Evolutionary conservation across 2,329 filamentous ascomycete genomes (phyloP).

Genomic region (Diaporthe batatas): DNA sequence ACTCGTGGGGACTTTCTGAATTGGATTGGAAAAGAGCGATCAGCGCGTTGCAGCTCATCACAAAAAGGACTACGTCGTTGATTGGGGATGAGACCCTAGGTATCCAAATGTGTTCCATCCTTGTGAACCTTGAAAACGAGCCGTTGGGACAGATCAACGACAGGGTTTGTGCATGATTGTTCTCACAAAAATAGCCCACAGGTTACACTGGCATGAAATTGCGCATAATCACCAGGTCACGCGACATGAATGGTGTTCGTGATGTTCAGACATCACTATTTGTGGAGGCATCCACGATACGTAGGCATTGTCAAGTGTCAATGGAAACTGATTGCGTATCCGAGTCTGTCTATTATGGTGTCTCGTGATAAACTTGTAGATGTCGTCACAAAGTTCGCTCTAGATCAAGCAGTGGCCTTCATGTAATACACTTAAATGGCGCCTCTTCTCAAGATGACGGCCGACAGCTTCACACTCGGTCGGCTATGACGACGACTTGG

Average conservation of each 20-base stretch:
- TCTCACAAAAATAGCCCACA: background rate
- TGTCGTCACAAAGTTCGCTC: background rate
- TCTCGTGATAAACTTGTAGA: background rate
- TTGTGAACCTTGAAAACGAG: background rate
- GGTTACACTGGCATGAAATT: background rate
- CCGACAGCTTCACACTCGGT: background rate
- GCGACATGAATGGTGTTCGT: background rate
- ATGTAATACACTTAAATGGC: no score
- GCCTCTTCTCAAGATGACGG: background rate
- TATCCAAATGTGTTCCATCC: background rate
- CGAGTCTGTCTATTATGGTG: conserved; percentile 9
- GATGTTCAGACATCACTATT: no score
- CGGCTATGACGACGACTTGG: conserved; percentile 43
- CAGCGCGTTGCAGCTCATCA: background rate
- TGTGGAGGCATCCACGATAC: background rate
- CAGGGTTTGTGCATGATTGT: background rate
- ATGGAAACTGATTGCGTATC: background rate
- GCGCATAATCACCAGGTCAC: background rate
- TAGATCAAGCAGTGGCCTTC: background rate
- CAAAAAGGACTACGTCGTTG: background rate
- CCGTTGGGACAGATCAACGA: background rate
- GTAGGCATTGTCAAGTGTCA: background rate
- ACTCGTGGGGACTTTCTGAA: background rate
- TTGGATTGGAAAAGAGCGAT: background rate
- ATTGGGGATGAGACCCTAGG: background rate